Percentiles rank a stretch among this genome's conserved stretches.
Conservation (phyloP, 1,284 basidiomycete genomes). For the Serendipita sp. region DNA sequence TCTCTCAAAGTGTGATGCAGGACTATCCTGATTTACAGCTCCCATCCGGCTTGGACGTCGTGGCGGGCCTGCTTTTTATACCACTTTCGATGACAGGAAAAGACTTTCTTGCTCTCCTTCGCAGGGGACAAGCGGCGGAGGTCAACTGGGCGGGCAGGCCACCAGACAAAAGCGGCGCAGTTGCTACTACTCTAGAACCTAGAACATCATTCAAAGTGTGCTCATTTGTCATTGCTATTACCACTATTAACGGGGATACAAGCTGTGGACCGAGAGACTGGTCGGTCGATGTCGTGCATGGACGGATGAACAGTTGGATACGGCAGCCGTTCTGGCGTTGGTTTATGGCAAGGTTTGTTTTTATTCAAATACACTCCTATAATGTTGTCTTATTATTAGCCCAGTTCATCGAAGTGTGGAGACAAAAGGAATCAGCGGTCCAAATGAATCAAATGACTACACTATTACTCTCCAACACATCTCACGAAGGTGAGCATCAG, state of each 20-base stretch:
- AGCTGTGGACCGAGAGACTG: slow-evolving; percentile 62
- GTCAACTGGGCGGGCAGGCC: slow-evolving; percentile 71
- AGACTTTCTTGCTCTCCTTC: slow-evolving; percentile 72
- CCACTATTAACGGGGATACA: not conserved
- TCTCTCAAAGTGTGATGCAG: slow-evolving; percentile 50
- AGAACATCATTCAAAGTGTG: slow-evolving; percentile 58
- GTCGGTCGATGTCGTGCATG: slow-evolving; percentile 59
- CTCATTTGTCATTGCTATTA: not conserved
- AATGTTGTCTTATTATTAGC: not conserved
- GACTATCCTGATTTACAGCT: slow-evolving; percentile 70
- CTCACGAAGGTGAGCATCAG: slow-evolving; percentile 54
- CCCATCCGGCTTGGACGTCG: slow-evolving; percentile 51
- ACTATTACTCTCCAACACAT: slow-evolving; percentile 74
- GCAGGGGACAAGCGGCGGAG: slow-evolving; percentile 59
- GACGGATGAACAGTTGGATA: slow-evolving; percentile 82
- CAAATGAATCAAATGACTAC: slow-evolving; percentile 69
- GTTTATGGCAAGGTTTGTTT: slow-evolving; percentile 57
- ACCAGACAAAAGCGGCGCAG: slow-evolving; percentile 35
- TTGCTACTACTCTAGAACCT: slow-evolving; percentile 44
- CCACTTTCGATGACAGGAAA: slow-evolving; percentile 58
- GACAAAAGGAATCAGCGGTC: slow-evolving; percentile 69
- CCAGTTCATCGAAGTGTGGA: slow-evolving; percentile 79
- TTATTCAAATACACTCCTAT: not conserved
- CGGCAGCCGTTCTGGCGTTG: slow-evolving; percentile 70
- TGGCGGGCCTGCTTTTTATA: slow-evolving; percentile 70